Percentiles rank a stretch among this genome's conserved stretches.
Evolutionary conservation across 805 yeast genomes (phyloP).

Genomic region (Candida nitratophila): DNA sequence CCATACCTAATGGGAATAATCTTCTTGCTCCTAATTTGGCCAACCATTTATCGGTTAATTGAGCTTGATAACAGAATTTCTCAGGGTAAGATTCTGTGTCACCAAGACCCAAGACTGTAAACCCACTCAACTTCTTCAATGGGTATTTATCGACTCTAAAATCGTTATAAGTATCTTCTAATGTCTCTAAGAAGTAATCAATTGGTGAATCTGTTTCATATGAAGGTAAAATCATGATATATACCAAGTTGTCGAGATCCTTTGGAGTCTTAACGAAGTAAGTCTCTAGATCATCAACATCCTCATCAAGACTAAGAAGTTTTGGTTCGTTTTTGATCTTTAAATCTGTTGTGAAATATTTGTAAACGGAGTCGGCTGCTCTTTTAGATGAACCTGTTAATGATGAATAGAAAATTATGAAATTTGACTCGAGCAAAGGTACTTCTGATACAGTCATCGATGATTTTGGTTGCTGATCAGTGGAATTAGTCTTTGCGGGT

Average conservation of each 20-base stretch:
- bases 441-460: constrained; percentile 33
- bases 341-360: constrained; percentile 24
- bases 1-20: constrained; percentile 73
- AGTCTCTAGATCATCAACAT: constrained; percentile 74
- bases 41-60: constrained; percentile 62
- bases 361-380: constrained; percentile 48
- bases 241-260: constrained; percentile 37
- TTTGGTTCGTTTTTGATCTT: constrained; percentile 35
- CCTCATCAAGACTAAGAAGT: constrained; percentile 69
- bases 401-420: constrained; percentile 73
- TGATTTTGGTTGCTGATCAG: constrained; percentile 16
- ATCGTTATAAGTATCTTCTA: constrained; percentile 76
- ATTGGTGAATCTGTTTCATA: constrained; percentile 91
- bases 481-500: constrained; percentile 5
- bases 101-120: constrained; percentile 81
- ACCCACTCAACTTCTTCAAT: constrained; percentile 61
- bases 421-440: constrained; percentile 44
- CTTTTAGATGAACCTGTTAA: constrained; percentile 77
- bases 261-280: constrained; percentile 64
- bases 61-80: constrained; percentile 83
- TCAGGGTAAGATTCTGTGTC: constrained; percentile 82
- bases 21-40: constrained; percentile 84
- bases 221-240: constrained; percentile 76
- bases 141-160: constrained; percentile 84
- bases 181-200: constrained; percentile 76